Evolutionary conservation across 805 yeast genomes (phyloP), one percentile per base, ranked within the genome.

Genomic region (Hanseniaspora taiwanica): DNA sequence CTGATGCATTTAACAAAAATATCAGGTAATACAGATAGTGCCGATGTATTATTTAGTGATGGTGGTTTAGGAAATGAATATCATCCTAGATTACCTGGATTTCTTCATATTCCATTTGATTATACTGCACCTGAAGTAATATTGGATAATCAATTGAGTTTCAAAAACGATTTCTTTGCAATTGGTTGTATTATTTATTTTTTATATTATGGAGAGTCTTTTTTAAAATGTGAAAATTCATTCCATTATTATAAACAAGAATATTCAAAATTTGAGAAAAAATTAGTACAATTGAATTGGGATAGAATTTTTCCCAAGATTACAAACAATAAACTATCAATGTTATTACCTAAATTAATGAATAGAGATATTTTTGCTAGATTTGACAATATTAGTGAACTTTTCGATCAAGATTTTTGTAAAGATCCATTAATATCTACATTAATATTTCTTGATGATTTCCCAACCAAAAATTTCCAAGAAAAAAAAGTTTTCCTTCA

Each of bases 111-210:
- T 16, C 77, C 81, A 46, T 66, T 81, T 47, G 77, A 81, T 53
- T 91, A 70, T 55, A 62, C 82, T 1, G 91, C 95, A 0, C 98
- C 98, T 0, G 94, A 86, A 52, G 62, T 89, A 25, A 65, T 87
- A 1, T 50, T 79, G 6, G 85, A 83, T 44, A 71, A 71, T 40
- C 67, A 70, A 18, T 63, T 84, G 3, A 75, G 73, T 25, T 72
- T 73, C 25, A 74, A 75, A 16, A 78, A 81, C 51, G 99, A 91
- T 55, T 71, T 83, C 27, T 91, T 87, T 68, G 75, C 96, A 0
- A 52, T 91, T 9, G 97, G 94, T 1, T 69, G 83, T 48, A 55
- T 91, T 42, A 75, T 86, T 2, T 80, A 70, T 54, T 78, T 74
- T 47, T 58, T 87, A 3, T 87, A 82, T 58, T 72, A 75, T 10